Evolutionary conservation across 164 flowering plant genomes (phyloP).

Genomic region (Euptelea pleiosperma): DNA sequence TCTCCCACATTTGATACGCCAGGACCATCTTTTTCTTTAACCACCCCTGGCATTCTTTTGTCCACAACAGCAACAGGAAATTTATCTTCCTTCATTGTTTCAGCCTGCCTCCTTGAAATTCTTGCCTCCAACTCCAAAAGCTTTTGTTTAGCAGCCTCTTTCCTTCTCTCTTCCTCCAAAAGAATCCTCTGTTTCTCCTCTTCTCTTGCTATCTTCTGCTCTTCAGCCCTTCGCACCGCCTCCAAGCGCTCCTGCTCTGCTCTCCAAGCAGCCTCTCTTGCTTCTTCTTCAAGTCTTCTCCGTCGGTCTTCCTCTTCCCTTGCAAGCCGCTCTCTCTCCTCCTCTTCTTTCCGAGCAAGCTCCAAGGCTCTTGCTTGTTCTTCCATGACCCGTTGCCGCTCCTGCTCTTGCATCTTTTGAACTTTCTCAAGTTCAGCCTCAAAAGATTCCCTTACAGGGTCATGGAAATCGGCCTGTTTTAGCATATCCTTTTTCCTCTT

Average conservation of each 20-base stretch:
- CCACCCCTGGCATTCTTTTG: slow-evolving; percentile 28
- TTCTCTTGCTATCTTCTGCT: slow-evolving; percentile 77
- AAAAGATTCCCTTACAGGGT: slow-evolving; percentile 93
- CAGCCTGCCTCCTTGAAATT: slow-evolving; percentile 77
- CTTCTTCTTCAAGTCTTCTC: slow-evolving; percentile 82
- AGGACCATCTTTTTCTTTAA: slow-evolving; percentile 39
- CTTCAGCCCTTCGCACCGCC: slow-evolving; percentile 63
- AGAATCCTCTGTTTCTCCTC: slow-evolving; percentile 71
- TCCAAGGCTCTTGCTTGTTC: slow-evolving; percentile 88
- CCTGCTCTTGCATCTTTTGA: slow-evolving; percentile 91
- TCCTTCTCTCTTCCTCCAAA: slow-evolving; percentile 93
- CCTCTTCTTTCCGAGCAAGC: slow-evolving; percentile 81
- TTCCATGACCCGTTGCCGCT: slow-evolving; percentile 66
- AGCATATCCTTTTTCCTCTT: slow-evolving; percentile 75
- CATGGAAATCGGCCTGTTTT: slow-evolving; percentile 74
- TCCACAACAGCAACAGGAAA: slow-evolving; percentile 28
- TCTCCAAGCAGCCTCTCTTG: slow-evolving; percentile 90
- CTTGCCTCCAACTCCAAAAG: slow-evolving; percentile 88
- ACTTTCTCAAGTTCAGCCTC: slow-evolving; percentile 98
- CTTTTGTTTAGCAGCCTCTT: slow-evolving; percentile 90
- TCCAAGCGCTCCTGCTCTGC: slow-evolving; percentile 82
- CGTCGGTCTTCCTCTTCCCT: slow-evolving; percentile 77
- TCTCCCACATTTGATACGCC: slow-evolving; percentile 46
- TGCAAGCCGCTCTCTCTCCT: slow-evolving; percentile 63
- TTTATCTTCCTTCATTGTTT: slow-evolving; percentile 30